Base-by-base conservation (phyloP, 768 basidiomycete species). In the Auriculariales sp. region DNA sequence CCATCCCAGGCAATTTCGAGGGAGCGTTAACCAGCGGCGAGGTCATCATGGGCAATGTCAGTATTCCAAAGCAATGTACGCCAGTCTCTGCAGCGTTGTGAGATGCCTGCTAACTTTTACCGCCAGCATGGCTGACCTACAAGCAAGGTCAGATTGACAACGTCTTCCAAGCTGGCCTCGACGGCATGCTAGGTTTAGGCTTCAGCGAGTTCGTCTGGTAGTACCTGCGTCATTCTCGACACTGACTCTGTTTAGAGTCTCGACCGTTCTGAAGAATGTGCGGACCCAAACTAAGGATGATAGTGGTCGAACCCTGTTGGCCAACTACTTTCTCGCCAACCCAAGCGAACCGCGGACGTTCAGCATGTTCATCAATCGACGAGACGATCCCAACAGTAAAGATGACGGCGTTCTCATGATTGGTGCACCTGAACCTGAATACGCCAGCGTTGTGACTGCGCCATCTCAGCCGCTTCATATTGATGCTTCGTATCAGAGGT, bases 351-450 rank as follows among this genome's bases (percentile, higher is more conserved):
- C 58, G 11, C 54, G 54, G 44, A 51, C 57, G 47, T 59, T 63
- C 57, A 57, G 58, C 49, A 54, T 61, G n/a, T 51, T 50, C 25
- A 55, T 63, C 33, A 56, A 54, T 3, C 59, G 60, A 42, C 22
- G 56, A 19, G 48, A 50, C 49, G 58, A 53, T 44, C 47, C 53
- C n/a, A 52, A 56, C 30, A 59, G 57, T 35, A 46, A 52, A 17
- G 50, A 55, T 12, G 58, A 55, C 27, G 60, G 62, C 30, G 47
- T 49, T 2, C 61, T 63, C 56, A 55, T 57, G 17, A 59, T 63
- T 50, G 54, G 57, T 31, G 59, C 55, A 46, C 57, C 57, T 52
- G 52, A 54, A 42, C 33, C 31, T 9, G 7, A 44, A 19, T 44
- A 29, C 19, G 24, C 48, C 6, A 31, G 17, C 11, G 32, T 49